These are phyloP conservation scores for Penicillium paxilli DNA, from an alignment of 495 filamentous ascomycete species.

Conservation along the genomic window DNA sequence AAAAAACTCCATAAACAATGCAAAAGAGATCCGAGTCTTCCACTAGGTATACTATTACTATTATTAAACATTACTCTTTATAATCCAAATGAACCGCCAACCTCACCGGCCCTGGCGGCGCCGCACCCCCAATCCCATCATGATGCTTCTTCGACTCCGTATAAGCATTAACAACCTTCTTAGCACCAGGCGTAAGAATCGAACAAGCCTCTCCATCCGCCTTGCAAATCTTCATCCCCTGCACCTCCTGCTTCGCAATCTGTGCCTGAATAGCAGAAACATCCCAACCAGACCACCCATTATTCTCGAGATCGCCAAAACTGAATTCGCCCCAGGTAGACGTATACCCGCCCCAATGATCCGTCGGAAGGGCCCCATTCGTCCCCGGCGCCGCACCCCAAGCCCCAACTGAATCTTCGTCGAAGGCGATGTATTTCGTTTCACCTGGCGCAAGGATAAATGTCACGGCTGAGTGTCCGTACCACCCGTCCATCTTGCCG, in stretches of 20 bases:
- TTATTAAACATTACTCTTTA: conserved; percentile 14
- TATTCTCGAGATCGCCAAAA: conserved; percentile 37
- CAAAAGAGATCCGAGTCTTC: no score
- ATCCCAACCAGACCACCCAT: conserved; percentile 45
- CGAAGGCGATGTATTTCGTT: conserved; percentile 48
- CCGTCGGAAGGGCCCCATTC: conserved; percentile 28
- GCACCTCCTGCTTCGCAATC: conserved; percentile 28
- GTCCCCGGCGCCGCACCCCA: conserved; percentile 39
- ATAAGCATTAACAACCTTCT: conserved; percentile 36
- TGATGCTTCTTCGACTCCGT: conserved; percentile 22
- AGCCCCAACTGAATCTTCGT: conserved; percentile 44
- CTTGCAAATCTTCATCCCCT: conserved; percentile 40
- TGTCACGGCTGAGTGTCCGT: conserved; percentile 41
- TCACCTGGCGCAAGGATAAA: conserved; percentile 45
- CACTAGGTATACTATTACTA: neutral
- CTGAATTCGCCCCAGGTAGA: conserved; percentile 50
- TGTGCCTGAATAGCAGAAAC: conserved; percentile 49
- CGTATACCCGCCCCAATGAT: conserved; percentile 37
- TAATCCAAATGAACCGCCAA: conserved; percentile 34
- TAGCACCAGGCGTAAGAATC: conserved; percentile 29
- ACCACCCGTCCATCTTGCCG: conserved; percentile 44
- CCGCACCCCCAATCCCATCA: conserved; percentile 39
- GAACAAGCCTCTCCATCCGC: conserved; percentile 32
- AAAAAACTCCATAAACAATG: no score
- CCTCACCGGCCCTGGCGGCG: conserved; percentile 30